phyloP scores from a whole-genome alignment of 441 rosid species.

The Euphorbia schlechtendalii region DNA sequence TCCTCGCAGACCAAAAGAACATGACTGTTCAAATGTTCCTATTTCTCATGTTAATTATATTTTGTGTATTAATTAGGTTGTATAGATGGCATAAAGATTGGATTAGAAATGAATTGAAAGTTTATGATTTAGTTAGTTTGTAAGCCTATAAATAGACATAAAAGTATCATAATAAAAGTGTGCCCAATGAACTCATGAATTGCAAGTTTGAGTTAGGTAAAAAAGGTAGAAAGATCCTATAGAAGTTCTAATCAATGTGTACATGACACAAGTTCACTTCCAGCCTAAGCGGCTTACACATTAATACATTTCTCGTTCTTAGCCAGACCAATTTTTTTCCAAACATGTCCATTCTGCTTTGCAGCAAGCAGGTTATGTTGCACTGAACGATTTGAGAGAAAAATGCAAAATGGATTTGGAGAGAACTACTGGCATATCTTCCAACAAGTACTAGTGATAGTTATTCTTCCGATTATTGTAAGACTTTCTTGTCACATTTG shows the following conservation, averaged over 20 bases:
- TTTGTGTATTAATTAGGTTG: too few relatives aligned
- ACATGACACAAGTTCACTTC: not conserved
- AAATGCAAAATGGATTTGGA: conserved; percentile 68
- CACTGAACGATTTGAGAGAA: conserved; percentile 67
- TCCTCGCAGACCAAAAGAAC: not conserved
- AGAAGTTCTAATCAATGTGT: not conserved
- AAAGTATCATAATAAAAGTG: too few relatives aligned
- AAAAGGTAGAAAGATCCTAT: not conserved
- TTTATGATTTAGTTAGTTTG: too few relatives aligned
- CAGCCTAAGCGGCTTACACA: not conserved
- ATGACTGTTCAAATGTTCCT: not conserved
- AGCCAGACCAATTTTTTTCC: not conserved
- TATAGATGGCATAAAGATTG: too few relatives aligned
- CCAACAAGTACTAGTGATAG: conserved; percentile 29
- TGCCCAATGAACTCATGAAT: too few relatives aligned
- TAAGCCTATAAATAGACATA: too few relatives aligned
- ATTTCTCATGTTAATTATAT: too few relatives aligned
- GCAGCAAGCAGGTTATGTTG: conserved; percentile 56
- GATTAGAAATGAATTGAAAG: too few relatives aligned
- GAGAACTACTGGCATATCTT: conserved; percentile 38
- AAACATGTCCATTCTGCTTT: conserved; percentile 14
- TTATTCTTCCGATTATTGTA: conserved; percentile 15
- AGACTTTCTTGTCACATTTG: conserved; percentile 19
- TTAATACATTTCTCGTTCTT: not conserved
- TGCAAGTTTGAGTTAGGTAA: too few relatives aligned